A percentile compares a stretch with the other conserved stretches of the same genome.
These are phyloP conservation scores for Bromus sterilis DNA, from an alignment of 176 grass and related monocot species.

Conservation along the genomic window DNA sequence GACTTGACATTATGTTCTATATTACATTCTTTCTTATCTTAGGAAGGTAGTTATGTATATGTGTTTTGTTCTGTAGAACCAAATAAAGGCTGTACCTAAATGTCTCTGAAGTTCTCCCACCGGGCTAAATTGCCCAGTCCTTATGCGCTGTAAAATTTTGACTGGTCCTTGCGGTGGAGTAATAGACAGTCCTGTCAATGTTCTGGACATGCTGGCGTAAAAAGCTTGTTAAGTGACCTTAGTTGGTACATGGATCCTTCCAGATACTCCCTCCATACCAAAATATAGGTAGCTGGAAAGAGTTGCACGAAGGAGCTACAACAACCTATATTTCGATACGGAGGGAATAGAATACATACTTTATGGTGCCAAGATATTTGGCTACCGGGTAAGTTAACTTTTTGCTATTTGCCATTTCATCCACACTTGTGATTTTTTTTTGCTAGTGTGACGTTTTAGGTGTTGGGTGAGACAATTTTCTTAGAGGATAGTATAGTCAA, in stretches of 20 bases:
- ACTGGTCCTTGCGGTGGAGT: not conserved
- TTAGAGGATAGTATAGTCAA: not conserved
- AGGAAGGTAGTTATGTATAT: constrained; percentile 2
- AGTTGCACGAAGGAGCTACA: no score
- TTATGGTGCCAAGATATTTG: not conserved
- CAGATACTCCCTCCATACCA: no score
- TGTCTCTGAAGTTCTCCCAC: not conserved
- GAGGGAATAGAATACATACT: not conserved
- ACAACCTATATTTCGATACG: no score
- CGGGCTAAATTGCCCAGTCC: not conserved
- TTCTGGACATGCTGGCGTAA: not conserved
- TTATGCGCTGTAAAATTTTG: constrained; percentile 3
- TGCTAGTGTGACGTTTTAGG: not conserved
- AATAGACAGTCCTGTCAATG: not conserved
- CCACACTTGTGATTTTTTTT: not conserved
- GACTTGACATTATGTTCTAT: constrained; percentile 12
- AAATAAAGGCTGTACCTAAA: constrained; percentile 2
- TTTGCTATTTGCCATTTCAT: not conserved
- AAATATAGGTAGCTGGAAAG: no score
- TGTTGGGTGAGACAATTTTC: not conserved
- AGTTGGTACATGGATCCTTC: not conserved
- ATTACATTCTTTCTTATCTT: constrained; percentile 18
- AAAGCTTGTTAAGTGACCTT: not conserved
- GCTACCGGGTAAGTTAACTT: not conserved
- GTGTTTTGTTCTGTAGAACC: constrained; percentile 6